phyloP scores from a whole-genome alignment of 148 eudicot genomes.

The Mesembryanthemum crystallinum region DNA sequence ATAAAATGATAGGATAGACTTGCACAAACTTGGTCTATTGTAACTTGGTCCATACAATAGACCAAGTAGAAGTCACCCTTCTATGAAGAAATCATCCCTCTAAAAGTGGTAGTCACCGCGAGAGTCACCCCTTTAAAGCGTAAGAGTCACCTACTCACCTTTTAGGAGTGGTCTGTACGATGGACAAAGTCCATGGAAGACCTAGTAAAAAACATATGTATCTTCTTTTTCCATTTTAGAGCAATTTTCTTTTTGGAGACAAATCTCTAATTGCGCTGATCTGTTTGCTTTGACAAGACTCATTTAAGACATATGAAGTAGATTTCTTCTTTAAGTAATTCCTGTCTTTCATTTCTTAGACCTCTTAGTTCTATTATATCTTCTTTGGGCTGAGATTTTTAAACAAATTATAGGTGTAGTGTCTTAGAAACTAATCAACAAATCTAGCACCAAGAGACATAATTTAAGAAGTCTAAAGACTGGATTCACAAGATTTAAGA shows the following conservation, averaged over 20 bases:
- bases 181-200: too few species aligned
- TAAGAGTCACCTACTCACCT: too few species aligned
- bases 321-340: not conserved
- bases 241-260: not conserved
- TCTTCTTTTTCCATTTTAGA: not conserved
- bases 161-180: too few species aligned
- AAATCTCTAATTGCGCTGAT: not conserved
- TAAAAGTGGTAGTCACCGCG: too few species aligned
- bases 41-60: too few species aligned
- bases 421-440: not conserved
- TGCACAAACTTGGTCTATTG: too few species aligned
- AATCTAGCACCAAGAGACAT: not conserved
- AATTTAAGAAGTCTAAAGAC: not conserved
- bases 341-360: not conserved
- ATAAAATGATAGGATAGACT: not conserved
- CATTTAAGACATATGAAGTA: not conserved
- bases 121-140: too few species aligned
- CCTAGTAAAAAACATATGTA: too few species aligned
- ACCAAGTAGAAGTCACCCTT: too few species aligned
- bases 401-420: not conserved
- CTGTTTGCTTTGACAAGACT: constrained; percentile 1
- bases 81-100: too few species aligned
- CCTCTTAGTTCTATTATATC: not conserved
- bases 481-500: not conserved
- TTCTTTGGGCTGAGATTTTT: not conserved